phyloP scores from a whole-genome alignment of 768 basidiomycete genomes.

The Rhodotorula graminis region DNA sequence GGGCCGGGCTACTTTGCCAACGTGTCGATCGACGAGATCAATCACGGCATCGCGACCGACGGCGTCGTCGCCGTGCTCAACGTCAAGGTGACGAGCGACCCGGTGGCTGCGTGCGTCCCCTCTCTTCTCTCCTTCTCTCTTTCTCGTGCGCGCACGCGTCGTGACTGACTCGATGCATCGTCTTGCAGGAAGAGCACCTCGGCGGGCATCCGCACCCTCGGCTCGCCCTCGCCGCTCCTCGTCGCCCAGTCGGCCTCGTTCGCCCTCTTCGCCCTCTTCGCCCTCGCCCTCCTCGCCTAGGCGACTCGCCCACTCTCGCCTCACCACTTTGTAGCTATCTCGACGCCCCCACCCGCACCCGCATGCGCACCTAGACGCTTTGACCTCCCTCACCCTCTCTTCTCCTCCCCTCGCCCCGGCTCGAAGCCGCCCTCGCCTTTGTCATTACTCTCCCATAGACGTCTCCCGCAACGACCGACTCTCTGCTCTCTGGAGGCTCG shows the following conservation, averaged over 20 bases:
- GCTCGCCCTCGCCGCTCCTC: neutral
- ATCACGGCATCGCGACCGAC: conserved; percentile 58
- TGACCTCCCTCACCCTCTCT: too few relatives aligned
- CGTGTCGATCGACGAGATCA: conserved; percentile 42
- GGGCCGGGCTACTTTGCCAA: conserved; percentile 15
- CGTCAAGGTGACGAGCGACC: conserved; percentile 58
- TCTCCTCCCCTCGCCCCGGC: too few relatives aligned
- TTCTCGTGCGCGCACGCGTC: too few relatives aligned
- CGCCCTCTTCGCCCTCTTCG: conserved; percentile 3
- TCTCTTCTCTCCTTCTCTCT: neutral
- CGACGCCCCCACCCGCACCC: too few relatives aligned
- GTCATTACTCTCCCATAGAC: too few relatives aligned
- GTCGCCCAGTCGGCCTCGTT: neutral
- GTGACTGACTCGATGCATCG: neutral
- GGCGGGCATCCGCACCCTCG: neutral
- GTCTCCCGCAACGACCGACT: too few relatives aligned
- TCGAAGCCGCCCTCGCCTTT: too few relatives aligned
- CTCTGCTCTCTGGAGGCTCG: too few relatives aligned
- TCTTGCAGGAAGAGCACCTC: neutral
- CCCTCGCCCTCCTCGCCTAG: conserved; percentile 13
- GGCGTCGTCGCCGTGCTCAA: conserved; percentile 75
- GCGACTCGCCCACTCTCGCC: too few relatives aligned
- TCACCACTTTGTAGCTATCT: too few relatives aligned
- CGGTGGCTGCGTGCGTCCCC: conserved; percentile 35
- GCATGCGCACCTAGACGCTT: too few relatives aligned